Evolutionary conservation across 768 basidiomycete species (phyloP), one percentile per base, ranked within the genome.

Genomic region (Vishniacozyma victoriae): DNA sequence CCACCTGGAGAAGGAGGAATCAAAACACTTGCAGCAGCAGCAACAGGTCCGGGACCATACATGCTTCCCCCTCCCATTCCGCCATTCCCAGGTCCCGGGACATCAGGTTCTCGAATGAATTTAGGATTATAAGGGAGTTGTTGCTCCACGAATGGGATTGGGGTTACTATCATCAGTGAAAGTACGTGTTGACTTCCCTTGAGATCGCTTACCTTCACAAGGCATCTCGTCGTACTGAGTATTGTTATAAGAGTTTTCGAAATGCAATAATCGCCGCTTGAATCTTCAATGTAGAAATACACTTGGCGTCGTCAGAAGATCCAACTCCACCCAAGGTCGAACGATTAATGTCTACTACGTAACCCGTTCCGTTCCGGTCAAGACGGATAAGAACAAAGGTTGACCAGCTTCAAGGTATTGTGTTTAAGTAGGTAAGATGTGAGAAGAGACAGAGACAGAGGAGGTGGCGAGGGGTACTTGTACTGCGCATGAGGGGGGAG

Each of bases 1-100:
- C 54, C 64, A n/a, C 64, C 64, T 16, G 60, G 57, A 16, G 50
- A 37, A 27, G 64, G 64, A 18, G 49, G 57, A 11, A 66, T 62
- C 26, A 62, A 55, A 3, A 55, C 51, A 6, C 49, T 46, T 0
- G 57, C 60, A 13, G 52, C 60, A 9, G 46, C 57, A 7, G 53
- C 56, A 24, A 49, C 23, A 11, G 33, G 35, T 5, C 50, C 50
- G 29, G 35, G 26, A 31, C 44, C 54, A 6, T 6, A n/a, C 18
- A 1, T 11, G 11, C 4, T 20, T 18, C 37, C 48, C n/a, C 35
- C 41, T 12, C 35, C 42, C 13, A 25, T 25, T 18, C 25, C 25
- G 15, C 44, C 19, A 1, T 35, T 20, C 14, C 41, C 16, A 1
- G 22, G 41, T 6, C 38, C 23, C 6, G 42, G 50, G 11, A 25